Evolutionary conservation across 1,284 basidiomycete species (phyloP).

Genomic region (Cutaneotrichosporon cutaneum): DNA sequence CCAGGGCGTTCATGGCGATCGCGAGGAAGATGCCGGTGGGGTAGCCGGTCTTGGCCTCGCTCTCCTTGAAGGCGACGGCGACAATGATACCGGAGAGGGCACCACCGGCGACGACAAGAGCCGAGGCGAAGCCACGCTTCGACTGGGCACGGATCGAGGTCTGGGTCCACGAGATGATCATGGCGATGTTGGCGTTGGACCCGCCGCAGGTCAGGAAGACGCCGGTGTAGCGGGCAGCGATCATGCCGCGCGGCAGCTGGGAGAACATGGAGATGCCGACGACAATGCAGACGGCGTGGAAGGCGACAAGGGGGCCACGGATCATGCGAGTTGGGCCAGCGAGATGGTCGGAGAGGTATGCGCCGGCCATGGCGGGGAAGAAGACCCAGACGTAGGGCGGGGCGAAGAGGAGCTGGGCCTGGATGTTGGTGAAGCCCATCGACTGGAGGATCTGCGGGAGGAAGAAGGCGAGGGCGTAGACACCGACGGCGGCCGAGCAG

Average conservation of each 20-base stretch:
- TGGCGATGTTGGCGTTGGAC: conserved; percentile 39
- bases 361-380: conserved; percentile 47
- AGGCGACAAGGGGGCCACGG: conserved; percentile 13
- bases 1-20: conserved; percentile 29
- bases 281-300: conserved; percentile 20
- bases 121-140: conserved; percentile 50
- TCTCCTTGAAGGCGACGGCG: conserved; percentile 20
- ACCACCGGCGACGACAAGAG: conserved; percentile 52
- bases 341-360: conserved; percentile 47
- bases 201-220: conserved; percentile 54
- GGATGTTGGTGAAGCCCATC: conserved; percentile 29
- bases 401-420: conserved; percentile 49
- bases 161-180: conserved; percentile 45
- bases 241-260: conserved; percentile 15
- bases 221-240: conserved; percentile 50
- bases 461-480: conserved; percentile 47
- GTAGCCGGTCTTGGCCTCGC: conserved; percentile 18
- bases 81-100: conserved; percentile 54
- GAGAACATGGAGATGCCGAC: conserved; percentile 23
- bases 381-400: conserved; percentile 52
- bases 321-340: background rate
- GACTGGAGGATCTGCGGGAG: conserved; percentile 38
- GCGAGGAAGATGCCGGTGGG: conserved; percentile 26
- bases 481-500: conserved; percentile 29
- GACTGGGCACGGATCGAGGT: conserved; percentile 54